Evolutionary conservation across 2,329 filamentous ascomycete genomes (phyloP), one percentile per base, ranked within the genome.

Genomic region (Saccharata proteae): DNA sequence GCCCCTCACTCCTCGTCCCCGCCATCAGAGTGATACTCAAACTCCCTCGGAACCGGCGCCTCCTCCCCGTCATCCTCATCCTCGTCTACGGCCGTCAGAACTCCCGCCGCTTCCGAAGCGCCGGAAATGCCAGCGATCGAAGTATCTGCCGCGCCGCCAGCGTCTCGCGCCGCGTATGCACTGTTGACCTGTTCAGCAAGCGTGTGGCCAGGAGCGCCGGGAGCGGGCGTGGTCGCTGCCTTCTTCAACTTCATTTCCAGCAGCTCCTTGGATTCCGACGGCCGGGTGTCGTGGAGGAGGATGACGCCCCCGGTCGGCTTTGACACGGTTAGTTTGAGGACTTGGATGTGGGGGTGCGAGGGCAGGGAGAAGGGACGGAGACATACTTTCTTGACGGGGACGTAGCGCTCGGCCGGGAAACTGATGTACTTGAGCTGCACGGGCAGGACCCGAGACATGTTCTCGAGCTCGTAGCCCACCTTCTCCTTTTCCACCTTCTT

Each of bases 401-500:
- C 83, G 60, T 94, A 98, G 45, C 92, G 77, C 26, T 82, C 81
- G 40, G 82, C 73, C 29, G 83, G 75, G 67, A 98, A 93, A 57
- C 76, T 93, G 50, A 98, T 83, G 57, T 88, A 94, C 65, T 93
- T 93, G 49, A 96, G 72, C 62, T 98, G 90, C 27, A 75, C 74
- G 1, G 86, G 90, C 28, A 98, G 72, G 20, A 98, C 85, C 46
- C 90, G 74, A 33, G 81, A 92, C 84, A 98, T 92, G 65, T 98
- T 98, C 52, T 90, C 82, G 39, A 98, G 71, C 41, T 94, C 85
- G 54, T 90, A 94, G 44, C 90, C 90, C 37, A 93, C 72, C 71
- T 93, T 96, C 64, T 98, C 90, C 65, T 90, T 92, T 59, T 94
- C 85, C 0, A 67, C 64, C 67, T 90, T 92, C 71, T 92, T 93